Percentiles rank a stretch among this genome's conserved stretches.
phyloP scores from a whole-genome alignment of 2,329 filamentous ascomycete species.

The Trichoderma simmonsii region DNA sequence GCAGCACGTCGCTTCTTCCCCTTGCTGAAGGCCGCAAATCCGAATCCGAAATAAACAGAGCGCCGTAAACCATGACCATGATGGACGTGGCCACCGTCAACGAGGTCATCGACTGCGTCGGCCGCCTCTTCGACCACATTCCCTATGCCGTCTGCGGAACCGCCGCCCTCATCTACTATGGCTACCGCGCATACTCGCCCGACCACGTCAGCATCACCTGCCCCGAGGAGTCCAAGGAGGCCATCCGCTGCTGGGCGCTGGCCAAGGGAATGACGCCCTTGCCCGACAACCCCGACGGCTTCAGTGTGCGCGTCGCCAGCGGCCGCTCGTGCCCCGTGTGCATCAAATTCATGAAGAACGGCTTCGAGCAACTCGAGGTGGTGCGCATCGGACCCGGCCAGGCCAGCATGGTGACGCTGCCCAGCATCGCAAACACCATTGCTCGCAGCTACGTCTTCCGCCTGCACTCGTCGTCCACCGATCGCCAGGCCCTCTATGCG shows the following conservation, averaged over 20 bases:
- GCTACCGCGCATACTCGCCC: conserved; percentile 32
- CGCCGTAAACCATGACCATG: neutral
- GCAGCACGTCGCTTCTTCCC: neutral
- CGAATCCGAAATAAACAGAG: neutral
- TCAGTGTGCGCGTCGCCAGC: conserved; percentile 36
- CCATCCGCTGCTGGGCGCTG: conserved; percentile 41
- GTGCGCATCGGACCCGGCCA: conserved; percentile 22
- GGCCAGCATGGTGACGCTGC: conserved; percentile 34
- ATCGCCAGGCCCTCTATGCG: conserved; percentile 25
- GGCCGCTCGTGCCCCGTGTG: conserved; percentile 33
- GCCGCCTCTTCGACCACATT: conserved; percentile 40
- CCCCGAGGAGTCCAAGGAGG: conserved; percentile 34
- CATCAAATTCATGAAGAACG: conserved; percentile 33
- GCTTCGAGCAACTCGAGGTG: conserved; percentile 31
- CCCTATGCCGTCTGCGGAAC: conserved; percentile 47
- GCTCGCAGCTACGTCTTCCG: conserved; percentile 33
- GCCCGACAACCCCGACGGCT: conserved; percentile 28
- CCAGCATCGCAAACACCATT: conserved; percentile 34
- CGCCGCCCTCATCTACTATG: conserved; percentile 44
- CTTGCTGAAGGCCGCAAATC: neutral
- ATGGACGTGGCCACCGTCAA: conserved; percentile 32
- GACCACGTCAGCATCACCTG: conserved; percentile 41
- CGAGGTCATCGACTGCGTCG: conserved; percentile 40
- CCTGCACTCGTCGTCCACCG: conserved; percentile 20
- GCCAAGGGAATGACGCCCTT: conserved; percentile 31